Conservation (phyloP, 73 alveolate species). For the Paraurostyla sp. region DNA sequence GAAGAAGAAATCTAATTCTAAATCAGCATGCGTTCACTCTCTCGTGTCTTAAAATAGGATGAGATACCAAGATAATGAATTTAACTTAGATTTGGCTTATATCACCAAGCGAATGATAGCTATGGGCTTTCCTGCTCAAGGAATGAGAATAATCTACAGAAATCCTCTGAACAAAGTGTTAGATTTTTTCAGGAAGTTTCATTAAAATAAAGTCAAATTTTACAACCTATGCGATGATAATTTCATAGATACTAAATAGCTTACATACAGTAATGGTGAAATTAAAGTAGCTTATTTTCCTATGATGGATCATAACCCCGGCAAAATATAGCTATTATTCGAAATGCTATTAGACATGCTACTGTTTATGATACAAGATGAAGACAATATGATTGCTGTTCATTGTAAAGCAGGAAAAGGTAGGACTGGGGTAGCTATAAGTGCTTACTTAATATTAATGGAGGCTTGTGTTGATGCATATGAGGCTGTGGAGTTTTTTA, state of each 20-base stretch:
- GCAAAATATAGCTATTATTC: constrained; percentile 72
- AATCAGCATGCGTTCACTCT: constrained; percentile 16
- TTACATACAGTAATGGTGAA: constrained; percentile 5
- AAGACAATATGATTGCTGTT: constrained; percentile 24
- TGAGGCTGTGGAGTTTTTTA: constrained; percentile 89
- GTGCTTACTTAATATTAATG: constrained; percentile 83
- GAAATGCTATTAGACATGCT: constrained; percentile 79
- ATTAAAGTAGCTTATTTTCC: constrained; percentile 66
- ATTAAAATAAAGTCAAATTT: constrained; percentile 82
- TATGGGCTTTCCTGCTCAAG: constrained; percentile 94
- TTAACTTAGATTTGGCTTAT: constrained; percentile 89
- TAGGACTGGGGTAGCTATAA: constrained; percentile 89
- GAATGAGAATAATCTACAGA: constrained; percentile 84
- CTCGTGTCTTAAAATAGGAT: constrained; percentile 6
- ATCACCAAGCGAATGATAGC: constrained; percentile 92
- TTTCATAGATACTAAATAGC: not conserved
- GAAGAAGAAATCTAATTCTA: not conserved
- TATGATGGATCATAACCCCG: constrained; percentile 81
- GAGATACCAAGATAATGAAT: constrained; percentile 57
- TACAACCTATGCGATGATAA: constrained; percentile 90
- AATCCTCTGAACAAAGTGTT: constrained; percentile 83
- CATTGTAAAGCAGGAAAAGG: constrained; percentile 97
- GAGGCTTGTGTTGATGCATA: constrained; percentile 81
- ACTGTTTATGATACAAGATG: constrained; percentile 60
- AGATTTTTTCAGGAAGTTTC: constrained; percentile 87